Conservation (phyloP, 805 yeast species). For the Candida maris region DNA sequence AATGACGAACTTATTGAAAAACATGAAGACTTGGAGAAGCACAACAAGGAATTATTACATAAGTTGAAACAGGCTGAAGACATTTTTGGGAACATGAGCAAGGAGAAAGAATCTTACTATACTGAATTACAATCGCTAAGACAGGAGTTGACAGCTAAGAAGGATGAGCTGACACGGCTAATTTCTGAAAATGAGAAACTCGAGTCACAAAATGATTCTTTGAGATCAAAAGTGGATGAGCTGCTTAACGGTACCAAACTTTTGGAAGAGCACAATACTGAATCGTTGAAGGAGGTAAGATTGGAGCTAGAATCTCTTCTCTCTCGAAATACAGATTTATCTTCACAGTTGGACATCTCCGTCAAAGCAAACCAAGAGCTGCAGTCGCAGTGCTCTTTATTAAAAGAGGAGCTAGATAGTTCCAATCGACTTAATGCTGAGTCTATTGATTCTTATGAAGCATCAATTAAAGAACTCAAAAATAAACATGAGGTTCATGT, state of each 20-base stretch:
- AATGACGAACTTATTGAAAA: conserved; percentile 25
- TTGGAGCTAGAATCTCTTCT: not conserved
- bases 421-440: not conserved
- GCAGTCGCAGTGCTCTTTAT: not conserved
- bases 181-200: conserved; percentile 19
- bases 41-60: conserved; percentile 15
- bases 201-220: conserved; percentile 13
- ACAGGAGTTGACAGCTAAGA: conserved; percentile 1
- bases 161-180: conserved; percentile 9
- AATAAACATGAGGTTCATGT: not conserved
- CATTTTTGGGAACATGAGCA: conserved; percentile 22
- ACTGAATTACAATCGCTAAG: conserved; percentile 15
- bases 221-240: conserved; percentile 6
- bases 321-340: not conserved
- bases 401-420: not conserved
- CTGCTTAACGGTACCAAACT: not conserved
- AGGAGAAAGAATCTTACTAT: conserved; percentile 19
- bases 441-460: not conserved
- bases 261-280: not conserved
- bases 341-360: not conserved
- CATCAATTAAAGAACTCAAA: not conserved
- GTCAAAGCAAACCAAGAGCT: not conserved
- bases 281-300: not conserved
- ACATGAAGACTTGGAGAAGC: conserved; percentile 21
- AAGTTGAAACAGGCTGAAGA: conserved; percentile 28